Base-by-base conservation (phyloP, 148 eudicot species). In the Nyssa sinensis region DNA sequence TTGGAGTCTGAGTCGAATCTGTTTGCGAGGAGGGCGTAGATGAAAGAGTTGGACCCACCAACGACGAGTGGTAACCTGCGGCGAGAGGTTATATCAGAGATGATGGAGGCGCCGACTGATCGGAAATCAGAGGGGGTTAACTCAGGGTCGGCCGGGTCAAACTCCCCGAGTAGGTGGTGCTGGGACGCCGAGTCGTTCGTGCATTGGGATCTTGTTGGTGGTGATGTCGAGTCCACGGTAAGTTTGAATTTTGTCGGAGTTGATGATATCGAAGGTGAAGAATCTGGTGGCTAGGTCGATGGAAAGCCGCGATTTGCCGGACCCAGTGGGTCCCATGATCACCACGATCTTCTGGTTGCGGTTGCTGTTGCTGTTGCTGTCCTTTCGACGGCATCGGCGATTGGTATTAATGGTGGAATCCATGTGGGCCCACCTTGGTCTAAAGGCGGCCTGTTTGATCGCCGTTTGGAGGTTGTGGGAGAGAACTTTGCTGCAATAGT, bases 31-130 rank as follows among this genome's bases (percentile, higher is more conserved):
- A 94, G 84, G 0, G 93, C 83, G 82, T 91, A 82, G 64, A 94
- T 86, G 80, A 88, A 80, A 0, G 98, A 92, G 77, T 90, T 94
- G 0, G 98, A 94, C 10, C 98, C 98, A 7, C 98, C 98, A 0
- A 83, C 98, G 47, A 94, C 9, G 5, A 92, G 1, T 0, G 98
- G 97, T 0, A 85, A 8, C 0, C 70, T 72, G 0, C 80, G 44
- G 13, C 88, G 83, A 3, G 80, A 39, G 2, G 29, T 2, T 41
- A 91, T 77, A 6, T 30, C 34, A 57, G 85, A 32, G 1, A 94
- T 76, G 37, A 53, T 34, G 5, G 59, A 25, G 17, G 82, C 33
- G 4, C 80, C 92, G 30, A n/a, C 68, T 13, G 34, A 5, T 1
- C 95, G 89, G 83, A 72, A 94, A 11, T 82, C 77, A 30, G 81